phyloP scores from a whole-genome alignment of 106 monocot genomes.

The Acorus calamus region DNA sequence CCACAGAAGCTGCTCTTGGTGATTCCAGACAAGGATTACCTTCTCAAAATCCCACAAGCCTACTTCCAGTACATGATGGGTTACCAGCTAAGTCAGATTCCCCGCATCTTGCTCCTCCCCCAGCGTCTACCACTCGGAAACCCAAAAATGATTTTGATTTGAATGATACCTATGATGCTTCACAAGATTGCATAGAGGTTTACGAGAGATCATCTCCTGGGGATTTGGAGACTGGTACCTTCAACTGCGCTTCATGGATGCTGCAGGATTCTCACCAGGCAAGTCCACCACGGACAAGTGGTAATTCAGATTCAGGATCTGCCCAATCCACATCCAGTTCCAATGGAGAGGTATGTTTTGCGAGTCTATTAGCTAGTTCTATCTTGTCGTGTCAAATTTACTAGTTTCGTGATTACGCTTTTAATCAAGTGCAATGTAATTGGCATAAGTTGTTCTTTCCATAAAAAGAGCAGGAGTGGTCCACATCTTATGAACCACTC shows the following conservation, averaged over 20 bases:
- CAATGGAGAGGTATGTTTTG: slow-evolving; percentile 48
- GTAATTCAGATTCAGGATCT: slow-evolving; percentile 60
- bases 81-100: not conserved
- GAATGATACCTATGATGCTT: slow-evolving; percentile 43
- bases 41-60: not conserved
- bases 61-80: not conserved
- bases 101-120: not conserved
- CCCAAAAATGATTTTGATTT: slow-evolving; percentile 58
- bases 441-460: too few relatives aligned
- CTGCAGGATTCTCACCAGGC: slow-evolving; percentile 34
- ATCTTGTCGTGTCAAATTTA: too few relatives aligned
- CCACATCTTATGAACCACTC: too few relatives aligned
- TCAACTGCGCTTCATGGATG: slow-evolving; percentile 33
- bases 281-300: slow-evolving; percentile 67
- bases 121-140: slow-evolving; percentile 16
- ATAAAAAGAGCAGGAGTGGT: too few relatives aligned
- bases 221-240: slow-evolving; percentile 19
- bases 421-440: too few relatives aligned
- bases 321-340: slow-evolving; percentile 47
- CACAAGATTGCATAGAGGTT: slow-evolving; percentile 19
- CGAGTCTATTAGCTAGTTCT: not conserved
- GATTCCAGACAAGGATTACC: slow-evolving; percentile 2
- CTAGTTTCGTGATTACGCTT: too few relatives aligned
- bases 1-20: slow-evolving; percentile 14
- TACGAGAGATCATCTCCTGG: slow-evolving; percentile 16